A percentile compares a stretch with the other conserved stretches of the same genome.
phyloP scores from a whole-genome alignment of 2,329 filamentous ascomycete genomes.

The Aspergillus unguis region DNA sequence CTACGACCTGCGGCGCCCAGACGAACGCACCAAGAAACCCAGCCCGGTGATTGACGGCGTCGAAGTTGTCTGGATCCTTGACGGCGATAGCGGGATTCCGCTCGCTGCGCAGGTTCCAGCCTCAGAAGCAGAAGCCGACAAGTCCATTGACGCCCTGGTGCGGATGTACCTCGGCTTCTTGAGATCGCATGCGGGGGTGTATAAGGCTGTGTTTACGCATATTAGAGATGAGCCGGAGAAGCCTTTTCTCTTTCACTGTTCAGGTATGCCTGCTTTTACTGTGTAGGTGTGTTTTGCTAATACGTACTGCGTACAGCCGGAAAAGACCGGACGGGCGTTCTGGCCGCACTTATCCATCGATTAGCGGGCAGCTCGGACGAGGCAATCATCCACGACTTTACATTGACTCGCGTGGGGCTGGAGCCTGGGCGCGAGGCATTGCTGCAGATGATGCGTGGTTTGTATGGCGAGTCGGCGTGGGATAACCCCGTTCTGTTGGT shows the following conservation, averaged over 20 bases:
- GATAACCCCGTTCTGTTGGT: slow-evolving; percentile 25
- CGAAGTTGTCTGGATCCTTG: slow-evolving; percentile 49
- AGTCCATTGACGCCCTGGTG: slow-evolving; percentile 62
- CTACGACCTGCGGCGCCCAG: slow-evolving; percentile 64
- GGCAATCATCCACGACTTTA: slow-evolving; percentile 63
- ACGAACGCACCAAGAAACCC: slow-evolving; percentile 41
- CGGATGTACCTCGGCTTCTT: slow-evolving; percentile 67
- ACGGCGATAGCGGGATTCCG: slow-evolving; percentile 50
- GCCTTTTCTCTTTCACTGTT: slow-evolving; percentile 66
- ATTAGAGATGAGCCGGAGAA: slow-evolving; percentile 47
- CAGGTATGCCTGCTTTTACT: slow-evolving; percentile 17
- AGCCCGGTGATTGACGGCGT: slow-evolving; percentile 54
- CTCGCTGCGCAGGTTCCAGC: slow-evolving; percentile 20
- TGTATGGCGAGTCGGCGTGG: slow-evolving; percentile 17
- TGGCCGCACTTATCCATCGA: slow-evolving; percentile 64
- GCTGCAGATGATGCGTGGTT: slow-evolving; percentile 15
- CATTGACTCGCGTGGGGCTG: slow-evolving; percentile 29
- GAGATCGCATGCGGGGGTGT: slow-evolving; percentile 58
- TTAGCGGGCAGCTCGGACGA: slow-evolving; percentile 60
- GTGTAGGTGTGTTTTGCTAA: too few species aligned
- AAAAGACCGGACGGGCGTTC: slow-evolving; percentile 74
- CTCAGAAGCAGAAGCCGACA: slow-evolving; percentile 33
- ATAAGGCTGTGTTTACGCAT: slow-evolving; percentile 59
- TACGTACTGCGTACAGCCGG: slow-evolving; percentile 50
- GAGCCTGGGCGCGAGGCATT: slow-evolving; percentile 25